These are phyloP conservation scores for Alopecurus myosuroides DNA, from an alignment of 176 grass and related monocot species.

Conservation along the genomic window DNA sequence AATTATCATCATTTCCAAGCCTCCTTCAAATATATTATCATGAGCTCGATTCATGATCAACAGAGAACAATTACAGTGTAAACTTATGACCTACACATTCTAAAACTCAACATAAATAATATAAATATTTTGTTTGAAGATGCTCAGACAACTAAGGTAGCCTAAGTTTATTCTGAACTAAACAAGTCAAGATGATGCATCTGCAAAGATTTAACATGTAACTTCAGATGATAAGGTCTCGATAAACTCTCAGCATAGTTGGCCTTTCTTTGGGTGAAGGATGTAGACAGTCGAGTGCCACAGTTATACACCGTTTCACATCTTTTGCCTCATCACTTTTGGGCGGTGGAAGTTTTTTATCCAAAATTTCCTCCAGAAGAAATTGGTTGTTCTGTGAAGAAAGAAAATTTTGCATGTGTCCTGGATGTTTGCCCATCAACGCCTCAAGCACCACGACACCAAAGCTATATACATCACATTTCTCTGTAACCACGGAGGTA, in stretches of 20 bases:
- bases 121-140: not conserved
- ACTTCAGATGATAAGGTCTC: not conserved
- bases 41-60: not conserved
- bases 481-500: not conserved
- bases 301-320: not conserved
- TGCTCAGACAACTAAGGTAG: not conserved
- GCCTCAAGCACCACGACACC: not conserved
- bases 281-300: not conserved
- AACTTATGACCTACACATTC: too few relatives aligned
- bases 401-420: not conserved
- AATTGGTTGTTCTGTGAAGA: not conserved
- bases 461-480: slow-evolving; percentile 29
- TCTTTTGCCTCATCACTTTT: not conserved
- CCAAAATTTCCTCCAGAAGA: not conserved
- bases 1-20: not conserved
- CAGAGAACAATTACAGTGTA: not conserved
- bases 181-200: not conserved
- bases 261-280: not conserved
- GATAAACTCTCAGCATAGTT: slow-evolving; percentile 6
- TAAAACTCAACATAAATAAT: not conserved
- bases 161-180: not conserved
- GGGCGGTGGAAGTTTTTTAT: not conserved
- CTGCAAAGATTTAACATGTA: not conserved
- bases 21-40: not conserved
- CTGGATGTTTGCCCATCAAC: slow-evolving; percentile 14